These are phyloP conservation scores for Spirogloea muscicola DNA, from an alignment of 139 green algal species.

Conservation along the genomic window DNA sequence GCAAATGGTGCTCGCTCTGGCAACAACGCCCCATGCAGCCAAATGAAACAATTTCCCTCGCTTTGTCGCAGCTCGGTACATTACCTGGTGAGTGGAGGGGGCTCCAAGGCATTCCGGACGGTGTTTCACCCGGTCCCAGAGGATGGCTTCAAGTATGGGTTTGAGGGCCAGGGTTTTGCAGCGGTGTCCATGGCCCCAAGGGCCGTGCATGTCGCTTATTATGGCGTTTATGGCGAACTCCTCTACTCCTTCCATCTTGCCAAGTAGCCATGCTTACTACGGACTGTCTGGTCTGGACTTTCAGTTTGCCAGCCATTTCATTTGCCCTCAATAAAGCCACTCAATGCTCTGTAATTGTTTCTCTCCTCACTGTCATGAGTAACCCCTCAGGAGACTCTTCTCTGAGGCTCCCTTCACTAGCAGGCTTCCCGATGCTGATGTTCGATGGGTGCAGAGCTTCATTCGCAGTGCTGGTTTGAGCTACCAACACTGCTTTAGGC, in stretches of 20 bases:
- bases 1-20: conserved; percentile 8
- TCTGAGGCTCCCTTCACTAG: no score
- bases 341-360: no score
- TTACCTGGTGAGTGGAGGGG: conserved; percentile 41
- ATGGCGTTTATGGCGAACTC: conserved; percentile 15
- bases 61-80: conserved; percentile 8
- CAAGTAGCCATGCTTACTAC: no score
- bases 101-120: conserved; percentile 28
- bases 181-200: neutral
- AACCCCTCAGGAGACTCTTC: no score
- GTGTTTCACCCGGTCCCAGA: neutral
- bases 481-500: no score
- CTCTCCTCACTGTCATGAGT: no score
- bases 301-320: no score
- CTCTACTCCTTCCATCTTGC: conserved; percentile 23
- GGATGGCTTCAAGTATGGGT: conserved; percentile 7
- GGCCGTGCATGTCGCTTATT: conserved; percentile 17
- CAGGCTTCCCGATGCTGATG: no score
- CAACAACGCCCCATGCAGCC: neutral
- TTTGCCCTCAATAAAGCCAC: no score
- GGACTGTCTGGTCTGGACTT: no score
- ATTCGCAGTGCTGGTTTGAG: no score
- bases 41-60: neutral
- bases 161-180: conserved; percentile 33
- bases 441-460: no score